Evolutionary conservation across 805 yeast genomes (phyloP).

Genomic region (Wickerhamomyces kurtzmanii): DNA sequence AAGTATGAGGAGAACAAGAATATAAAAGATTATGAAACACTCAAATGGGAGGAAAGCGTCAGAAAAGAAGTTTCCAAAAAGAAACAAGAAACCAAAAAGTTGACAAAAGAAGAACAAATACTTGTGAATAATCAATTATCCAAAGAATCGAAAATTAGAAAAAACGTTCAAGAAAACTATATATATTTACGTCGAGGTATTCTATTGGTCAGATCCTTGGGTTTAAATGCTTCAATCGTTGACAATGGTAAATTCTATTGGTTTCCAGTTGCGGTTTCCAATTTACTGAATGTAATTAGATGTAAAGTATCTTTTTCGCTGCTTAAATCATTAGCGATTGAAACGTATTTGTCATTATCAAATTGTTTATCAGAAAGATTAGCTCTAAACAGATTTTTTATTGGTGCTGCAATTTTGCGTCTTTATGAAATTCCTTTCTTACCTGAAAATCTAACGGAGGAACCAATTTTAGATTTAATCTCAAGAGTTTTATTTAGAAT

Average conservation of each 20-base stretch:
- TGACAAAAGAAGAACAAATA: conserved; percentile 68
- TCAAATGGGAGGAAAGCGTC: conserved; percentile 83
- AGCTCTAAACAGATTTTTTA: conserved; percentile 35
- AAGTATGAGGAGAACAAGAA: conserved; percentile 50
- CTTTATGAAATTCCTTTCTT: conserved; percentile 35
- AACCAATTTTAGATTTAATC: conserved; percentile 41
- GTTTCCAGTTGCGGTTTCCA: conserved; percentile 58
- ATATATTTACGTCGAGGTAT: conserved; percentile 36
- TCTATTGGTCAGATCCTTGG: conserved; percentile 42
- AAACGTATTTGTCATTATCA: conserved; percentile 47
- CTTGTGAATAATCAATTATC: conserved; percentile 52
- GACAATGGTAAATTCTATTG: conserved; percentile 61
- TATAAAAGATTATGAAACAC: conserved; percentile 74
- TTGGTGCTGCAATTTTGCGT: conserved; percentile 68
- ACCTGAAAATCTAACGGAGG: conserved; percentile 35
- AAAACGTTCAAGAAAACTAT: conserved; percentile 27
- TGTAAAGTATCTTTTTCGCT: conserved; percentile 22
- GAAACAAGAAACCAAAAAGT: conserved; percentile 37
- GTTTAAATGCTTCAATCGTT: conserved; percentile 34
- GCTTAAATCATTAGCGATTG: conserved; percentile 32
- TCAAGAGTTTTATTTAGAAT: conserved; percentile 67
- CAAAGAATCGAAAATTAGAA: conserved; percentile 51
- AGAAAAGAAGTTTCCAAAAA: conserved; percentile 64
- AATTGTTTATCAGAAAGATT: conserved; percentile 39
- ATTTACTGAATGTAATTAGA: conserved; percentile 35